phyloP scores from a whole-genome alignment of 345 rosid genomes.

The Ceriops zippeliana region DNA sequence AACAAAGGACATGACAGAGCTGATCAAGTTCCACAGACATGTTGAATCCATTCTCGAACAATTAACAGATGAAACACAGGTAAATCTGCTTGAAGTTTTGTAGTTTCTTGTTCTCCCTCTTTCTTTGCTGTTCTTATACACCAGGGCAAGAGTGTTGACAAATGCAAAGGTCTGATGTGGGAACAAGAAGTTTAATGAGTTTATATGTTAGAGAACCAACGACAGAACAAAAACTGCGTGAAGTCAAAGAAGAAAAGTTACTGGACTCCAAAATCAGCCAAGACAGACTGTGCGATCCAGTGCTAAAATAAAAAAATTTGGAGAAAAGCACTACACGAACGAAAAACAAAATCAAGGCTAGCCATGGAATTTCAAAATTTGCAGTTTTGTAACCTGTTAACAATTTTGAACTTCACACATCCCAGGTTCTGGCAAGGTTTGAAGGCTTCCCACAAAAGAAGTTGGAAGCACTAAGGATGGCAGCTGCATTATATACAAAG shows the following conservation, averaged over 20 bases:
- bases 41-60: conserved; percentile 82
- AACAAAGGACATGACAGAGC: conserved; percentile 73
- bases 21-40: conserved; percentile 61
- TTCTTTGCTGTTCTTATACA: too few relatives aligned
- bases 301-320: too few relatives aligned
- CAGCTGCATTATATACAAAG: conserved; percentile 58
- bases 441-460: conserved; percentile 91
- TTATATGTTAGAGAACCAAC: too few relatives aligned
- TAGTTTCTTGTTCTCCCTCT: too few relatives aligned
- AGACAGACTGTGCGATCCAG: neutral
- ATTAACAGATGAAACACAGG: conserved; percentile 90
- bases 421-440: conserved; percentile 76
- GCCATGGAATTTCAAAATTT: too few relatives aligned
- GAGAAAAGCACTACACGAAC: too few relatives aligned
- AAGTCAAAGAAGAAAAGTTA: too few relatives aligned
- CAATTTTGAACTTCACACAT: neutral
- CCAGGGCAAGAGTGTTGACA: too few relatives aligned
- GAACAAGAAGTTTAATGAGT: too few relatives aligned
- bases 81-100: conserved; percentile 11
- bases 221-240: too few relatives aligned
- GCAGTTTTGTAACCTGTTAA: neutral
- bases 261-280: neutral
- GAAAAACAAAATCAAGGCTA: too few relatives aligned
- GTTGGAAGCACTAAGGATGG: conserved; percentile 75
- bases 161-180: too few relatives aligned